phyloP scores from a whole-genome alignment of 352 stramenopile species.

The Lagenidium sp. region DNA sequence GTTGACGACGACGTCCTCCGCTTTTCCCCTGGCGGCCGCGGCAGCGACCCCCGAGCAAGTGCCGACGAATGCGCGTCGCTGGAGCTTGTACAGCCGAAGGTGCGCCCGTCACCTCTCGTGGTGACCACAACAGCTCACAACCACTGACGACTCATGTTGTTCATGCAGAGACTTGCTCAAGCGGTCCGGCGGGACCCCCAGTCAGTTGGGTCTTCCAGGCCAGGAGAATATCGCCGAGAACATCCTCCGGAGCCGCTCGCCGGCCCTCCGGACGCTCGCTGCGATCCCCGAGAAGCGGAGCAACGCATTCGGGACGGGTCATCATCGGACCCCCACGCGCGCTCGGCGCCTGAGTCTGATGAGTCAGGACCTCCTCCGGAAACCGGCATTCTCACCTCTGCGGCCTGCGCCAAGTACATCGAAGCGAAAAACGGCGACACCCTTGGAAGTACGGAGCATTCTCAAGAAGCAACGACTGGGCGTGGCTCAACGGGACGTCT shows the following conservation, averaged over 20 bases:
- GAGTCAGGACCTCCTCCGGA: slow-evolving; percentile 7
- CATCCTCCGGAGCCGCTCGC: slow-evolving; percentile 36
- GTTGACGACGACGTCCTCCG: background rate
- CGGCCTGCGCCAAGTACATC: background rate
- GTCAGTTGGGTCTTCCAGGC: slow-evolving; percentile 22
- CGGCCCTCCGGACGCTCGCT: slow-evolving; percentile 12
- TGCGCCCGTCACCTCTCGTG: slow-evolving; percentile 9
- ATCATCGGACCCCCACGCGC: too few relatives aligned
- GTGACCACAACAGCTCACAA: too few relatives aligned
- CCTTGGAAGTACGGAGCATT: slow-evolving; percentile 50
- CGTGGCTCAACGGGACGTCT: too few relatives aligned
- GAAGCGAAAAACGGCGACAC: slow-evolving; percentile 18
- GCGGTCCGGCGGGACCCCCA: too few relatives aligned
- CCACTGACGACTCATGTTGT: too few relatives aligned
- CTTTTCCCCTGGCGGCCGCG: slow-evolving; percentile 24
- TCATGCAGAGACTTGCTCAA: slow-evolving; percentile 11
- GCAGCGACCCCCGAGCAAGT: slow-evolving; percentile 39
- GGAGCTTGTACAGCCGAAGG: slow-evolving; percentile 63
- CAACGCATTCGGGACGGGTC: slow-evolving; percentile 13
- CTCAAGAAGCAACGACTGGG: slow-evolving; percentile 51
- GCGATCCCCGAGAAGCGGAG: slow-evolving; percentile 24
- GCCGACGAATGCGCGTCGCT: slow-evolving; percentile 35
- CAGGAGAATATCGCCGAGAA: slow-evolving; percentile 77
- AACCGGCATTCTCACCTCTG: slow-evolving; percentile 5
- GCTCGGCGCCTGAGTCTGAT: slow-evolving; percentile 20